Conservation (phyloP, 2,329 filamentous ascomycete genomes). For the Phyllosticta citribraziliensis region DNA sequence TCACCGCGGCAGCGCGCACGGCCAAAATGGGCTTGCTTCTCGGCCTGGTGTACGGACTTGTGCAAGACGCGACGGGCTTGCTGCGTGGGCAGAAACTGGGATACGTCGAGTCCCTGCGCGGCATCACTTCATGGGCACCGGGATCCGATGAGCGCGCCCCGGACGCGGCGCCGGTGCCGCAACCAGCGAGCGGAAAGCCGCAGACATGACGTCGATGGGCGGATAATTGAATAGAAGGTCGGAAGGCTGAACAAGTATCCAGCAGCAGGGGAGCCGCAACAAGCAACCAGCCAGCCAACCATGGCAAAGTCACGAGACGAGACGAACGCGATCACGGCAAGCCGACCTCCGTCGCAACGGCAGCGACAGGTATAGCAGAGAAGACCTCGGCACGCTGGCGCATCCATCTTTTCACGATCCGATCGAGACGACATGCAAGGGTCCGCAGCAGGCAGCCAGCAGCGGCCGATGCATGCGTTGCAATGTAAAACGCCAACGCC, state of each 20-base stretch:
- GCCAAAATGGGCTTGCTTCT: slow-evolving; percentile 71
- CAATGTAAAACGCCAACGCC: not conserved
- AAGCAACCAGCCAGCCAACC: not conserved
- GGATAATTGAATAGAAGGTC: not conserved
- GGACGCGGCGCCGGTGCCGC: too few relatives aligned
- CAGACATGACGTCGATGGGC: not conserved
- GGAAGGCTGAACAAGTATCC: not conserved
- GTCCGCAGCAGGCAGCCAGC: not conserved
- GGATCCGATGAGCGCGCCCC: not conserved
- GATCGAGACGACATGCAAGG: not conserved
- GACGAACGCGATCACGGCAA: not conserved
- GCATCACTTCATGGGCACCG: not conserved
- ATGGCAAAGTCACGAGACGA: not conserved
- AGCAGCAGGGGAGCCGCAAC: not conserved
- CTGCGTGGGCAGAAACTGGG: slow-evolving; percentile 61
- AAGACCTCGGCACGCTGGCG: not conserved
- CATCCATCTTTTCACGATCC: not conserved
- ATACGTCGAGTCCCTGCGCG: slow-evolving; percentile 55
- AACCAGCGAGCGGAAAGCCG: not conserved
- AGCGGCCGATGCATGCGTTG: not conserved
- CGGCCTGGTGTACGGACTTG: slow-evolving; percentile 68
- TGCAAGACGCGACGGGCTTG: slow-evolving; percentile 65
- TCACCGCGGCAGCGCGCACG: slow-evolving; percentile 51
- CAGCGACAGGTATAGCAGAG: not conserved
- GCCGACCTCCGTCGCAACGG: too few relatives aligned